A percentile compares a stretch with the other conserved stretches of the same genome.
Conservation (phyloP, 257 asterid species). For the Solanum ossicruentum region DNA sequence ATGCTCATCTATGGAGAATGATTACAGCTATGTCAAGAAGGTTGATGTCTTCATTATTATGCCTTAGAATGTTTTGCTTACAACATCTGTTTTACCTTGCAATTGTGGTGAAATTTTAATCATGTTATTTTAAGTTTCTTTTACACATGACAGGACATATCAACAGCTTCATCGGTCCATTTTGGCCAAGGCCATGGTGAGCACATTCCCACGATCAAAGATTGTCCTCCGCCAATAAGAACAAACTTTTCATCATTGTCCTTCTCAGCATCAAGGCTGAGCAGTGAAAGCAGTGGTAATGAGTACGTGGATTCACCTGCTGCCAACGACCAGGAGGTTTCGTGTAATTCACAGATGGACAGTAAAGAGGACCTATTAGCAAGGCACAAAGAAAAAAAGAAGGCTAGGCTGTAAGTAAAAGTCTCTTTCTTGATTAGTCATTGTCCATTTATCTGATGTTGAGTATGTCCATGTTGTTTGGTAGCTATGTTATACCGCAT, state of each 20-base stretch:
- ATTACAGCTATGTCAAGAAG: conserved; percentile 8
- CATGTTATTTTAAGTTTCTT: background rate
- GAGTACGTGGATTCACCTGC: conserved; percentile 19
- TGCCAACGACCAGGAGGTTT: conserved; percentile 4
- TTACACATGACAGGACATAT: conserved; percentile 16
- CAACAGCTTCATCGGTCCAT: conserved; percentile 13
- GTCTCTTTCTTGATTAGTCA: background rate
- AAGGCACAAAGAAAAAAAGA: conserved; percentile 37
- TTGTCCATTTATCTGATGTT: background rate
- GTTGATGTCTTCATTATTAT: background rate
- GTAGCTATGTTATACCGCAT: background rate
- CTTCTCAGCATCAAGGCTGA: conserved; percentile 22
- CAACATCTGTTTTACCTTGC: background rate
- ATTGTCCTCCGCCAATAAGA: background rate
- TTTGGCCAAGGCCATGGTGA: background rate
- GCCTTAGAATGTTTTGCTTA: background rate
- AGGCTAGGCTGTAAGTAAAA: conserved; percentile 21
- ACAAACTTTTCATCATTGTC: background rate
- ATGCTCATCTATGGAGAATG: conserved; percentile 20
- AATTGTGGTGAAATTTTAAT: background rate
- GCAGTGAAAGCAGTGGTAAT: conserved; percentile 34
- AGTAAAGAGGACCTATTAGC: conserved; percentile 15
- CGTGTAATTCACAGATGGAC: conserved; percentile 7
- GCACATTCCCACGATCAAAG: background rate
- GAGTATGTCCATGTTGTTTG: background rate